Conservation (phyloP, 2,329 filamentous ascomycete genomes). For the Neopestalotiopsis sp. region DNA sequence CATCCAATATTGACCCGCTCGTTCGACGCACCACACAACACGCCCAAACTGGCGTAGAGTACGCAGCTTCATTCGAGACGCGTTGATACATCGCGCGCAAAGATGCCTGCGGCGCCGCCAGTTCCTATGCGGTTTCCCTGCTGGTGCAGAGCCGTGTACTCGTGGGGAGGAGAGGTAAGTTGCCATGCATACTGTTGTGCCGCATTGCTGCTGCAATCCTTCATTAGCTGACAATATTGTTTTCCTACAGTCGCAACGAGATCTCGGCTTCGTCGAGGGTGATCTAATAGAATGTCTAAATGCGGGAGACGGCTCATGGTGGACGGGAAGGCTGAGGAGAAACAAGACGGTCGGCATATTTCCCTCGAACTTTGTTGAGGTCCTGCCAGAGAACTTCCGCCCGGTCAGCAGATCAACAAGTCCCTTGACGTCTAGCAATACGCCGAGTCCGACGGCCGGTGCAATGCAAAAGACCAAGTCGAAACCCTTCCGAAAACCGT, state of each 20-base stretch:
- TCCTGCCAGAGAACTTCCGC: constrained; percentile 84
- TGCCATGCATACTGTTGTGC: constrained; percentile 17
- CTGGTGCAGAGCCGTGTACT: constrained; percentile 90
- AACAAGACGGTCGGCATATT: constrained; percentile 92
- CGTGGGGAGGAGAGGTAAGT: constrained; percentile 83
- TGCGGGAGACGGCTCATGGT: constrained; percentile 97
- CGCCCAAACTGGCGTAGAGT: constrained; percentile 8
- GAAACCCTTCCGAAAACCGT: constrained; percentile 69
- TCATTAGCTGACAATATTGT: neutral
- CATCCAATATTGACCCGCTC: neutral
- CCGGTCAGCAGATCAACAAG: constrained; percentile 70
- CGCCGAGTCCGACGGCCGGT: constrained; percentile 55
- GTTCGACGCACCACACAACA: neutral
- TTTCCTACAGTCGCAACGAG: constrained; percentile 73
- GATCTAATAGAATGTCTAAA: constrained; percentile 98
- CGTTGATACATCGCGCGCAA: constrained; percentile 38
- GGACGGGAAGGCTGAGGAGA: constrained; percentile 89
- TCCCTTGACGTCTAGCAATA: constrained; percentile 61
- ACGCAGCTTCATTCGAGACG: neutral
- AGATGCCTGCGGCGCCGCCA: constrained; percentile 61
- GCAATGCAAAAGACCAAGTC: constrained; percentile 63
- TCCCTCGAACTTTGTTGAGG: constrained; percentile 95
- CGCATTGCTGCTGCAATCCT: neutral
- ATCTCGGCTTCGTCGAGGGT: constrained; percentile 95
- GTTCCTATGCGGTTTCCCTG: constrained; percentile 84